A percentile compares a stretch with the other conserved stretches of the same genome.
Conservation (phyloP, 108 stramenopile species). For the Discostella pseudostelligera region DNA sequence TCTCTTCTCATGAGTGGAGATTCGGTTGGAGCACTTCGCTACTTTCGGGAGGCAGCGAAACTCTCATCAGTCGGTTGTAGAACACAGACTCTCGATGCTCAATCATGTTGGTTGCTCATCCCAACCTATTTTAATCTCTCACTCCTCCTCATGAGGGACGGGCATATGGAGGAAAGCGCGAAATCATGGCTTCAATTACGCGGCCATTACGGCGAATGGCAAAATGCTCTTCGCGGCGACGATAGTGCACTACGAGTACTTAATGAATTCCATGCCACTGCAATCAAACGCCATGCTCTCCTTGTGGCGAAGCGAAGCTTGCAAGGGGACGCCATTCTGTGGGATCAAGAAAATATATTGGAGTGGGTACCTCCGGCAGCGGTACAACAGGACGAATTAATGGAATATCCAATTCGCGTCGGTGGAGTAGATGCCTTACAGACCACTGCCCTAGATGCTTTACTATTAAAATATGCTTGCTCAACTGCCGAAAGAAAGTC, state of each 20-base stretch:
- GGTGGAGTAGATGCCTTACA: constrained; percentile 40
- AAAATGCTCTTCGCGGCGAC: constrained; percentile 35
- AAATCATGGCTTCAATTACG: constrained; percentile 38
- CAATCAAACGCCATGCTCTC: constrained; percentile 43
- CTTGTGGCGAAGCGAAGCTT: constrained; percentile 33
- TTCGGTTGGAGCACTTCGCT: constrained; percentile 31
- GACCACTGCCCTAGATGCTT: constrained; percentile 38
- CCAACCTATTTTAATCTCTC: constrained; percentile 49
- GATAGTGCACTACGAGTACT: constrained; percentile 17
- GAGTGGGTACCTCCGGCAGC: constrained; percentile 34
- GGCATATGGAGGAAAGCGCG: constrained; percentile 38
- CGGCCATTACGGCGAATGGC: constrained; percentile 31
- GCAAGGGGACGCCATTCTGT: constrained; percentile 3
- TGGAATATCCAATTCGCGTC: constrained; percentile 18
- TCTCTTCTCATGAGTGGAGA: constrained; percentile 31
- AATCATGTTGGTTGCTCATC: constrained; percentile 24
- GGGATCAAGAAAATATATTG: constrained; percentile 28
- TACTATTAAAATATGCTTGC: constrained; percentile 31
- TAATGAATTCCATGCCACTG: constrained; percentile 14
- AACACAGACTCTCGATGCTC: constrained; percentile 5
- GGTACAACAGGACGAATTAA: constrained; percentile 11
- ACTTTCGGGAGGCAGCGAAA: constrained; percentile 32
- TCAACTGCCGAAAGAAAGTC: constrained; percentile 42
- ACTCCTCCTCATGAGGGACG: constrained; percentile 36
- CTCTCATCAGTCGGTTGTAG: background rate